phyloP scores from a whole-genome alignment of 805 yeast species.

The Hanseniaspora occidentalis region DNA sequence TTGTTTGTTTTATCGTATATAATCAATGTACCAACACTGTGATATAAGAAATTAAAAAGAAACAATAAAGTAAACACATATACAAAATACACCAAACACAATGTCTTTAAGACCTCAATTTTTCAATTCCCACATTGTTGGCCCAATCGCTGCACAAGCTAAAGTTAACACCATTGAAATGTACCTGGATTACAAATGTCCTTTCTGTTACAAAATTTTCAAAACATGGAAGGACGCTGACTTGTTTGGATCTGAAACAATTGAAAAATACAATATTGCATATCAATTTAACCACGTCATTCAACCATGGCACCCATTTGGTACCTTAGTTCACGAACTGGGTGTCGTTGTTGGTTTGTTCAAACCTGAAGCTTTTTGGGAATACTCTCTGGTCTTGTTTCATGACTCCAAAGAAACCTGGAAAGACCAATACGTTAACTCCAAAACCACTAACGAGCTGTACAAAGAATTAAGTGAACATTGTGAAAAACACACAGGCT shows the following conservation, averaged over 20 bases:
- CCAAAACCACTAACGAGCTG: conserved; percentile 42
- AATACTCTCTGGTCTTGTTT: conserved; percentile 43
- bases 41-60: not conserved
- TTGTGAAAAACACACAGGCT: conserved; percentile 31
- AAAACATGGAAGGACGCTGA: conserved; percentile 39
- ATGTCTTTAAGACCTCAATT: conserved; percentile 7
- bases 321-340: conserved; percentile 57
- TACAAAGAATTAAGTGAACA: conserved; percentile 40
- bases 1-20: too few relatives aligned
- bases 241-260: conserved; percentile 36
- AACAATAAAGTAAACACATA: not conserved
- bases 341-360: conserved; percentile 53
- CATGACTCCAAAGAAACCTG: conserved; percentile 35
- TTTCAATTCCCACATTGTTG: conserved; percentile 2
- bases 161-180: conserved; percentile 38
- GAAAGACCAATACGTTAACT: conserved; percentile 48
- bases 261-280: conserved; percentile 38
- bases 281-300: conserved; percentile 58
- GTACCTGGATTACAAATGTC: conserved; percentile 69
- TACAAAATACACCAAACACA: not conserved
- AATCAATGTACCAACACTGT: too few relatives aligned
- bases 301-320: conserved; percentile 89
- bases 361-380: conserved; percentile 44
- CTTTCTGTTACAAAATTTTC: conserved; percentile 55
- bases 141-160: not conserved